Base-by-base conservation (phyloP, 306 rosid genomes). In the Quercus glauca region DNA sequence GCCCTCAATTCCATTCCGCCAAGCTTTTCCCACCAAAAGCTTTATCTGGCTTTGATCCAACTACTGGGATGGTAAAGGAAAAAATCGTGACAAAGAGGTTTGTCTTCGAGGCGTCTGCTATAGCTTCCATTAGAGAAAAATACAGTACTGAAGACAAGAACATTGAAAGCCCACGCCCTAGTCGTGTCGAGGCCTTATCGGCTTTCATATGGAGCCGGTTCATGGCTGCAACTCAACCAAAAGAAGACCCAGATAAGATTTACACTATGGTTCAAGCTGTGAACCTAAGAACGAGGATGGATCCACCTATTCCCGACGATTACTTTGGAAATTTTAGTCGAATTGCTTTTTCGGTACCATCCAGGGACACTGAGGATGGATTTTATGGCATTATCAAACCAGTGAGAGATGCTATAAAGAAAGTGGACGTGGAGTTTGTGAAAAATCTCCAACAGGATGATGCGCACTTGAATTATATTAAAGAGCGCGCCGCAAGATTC, bases 131-230 rank as follows among this genome's bases (percentile, higher is more conserved):
- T 18, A 73, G 76, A 51, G 12, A 55, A 14, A 55, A 37, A 11
- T 77, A 69, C 55, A 53, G 53, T 13, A 49, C 75, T 1, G 23
- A 43, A 2, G 31, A 33, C 5, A 33, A 49, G 53, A 12, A 49
- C 15, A 49, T 12, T 49, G 53, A 49, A 49, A 0, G 12, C 17
- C 53, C 53, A 49, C 17, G 53, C 15, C 65, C 73, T 0, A 59
- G 77, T 0, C 31, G 69, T 2, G 75, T 78, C 2, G 76, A 69
- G 28, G 70, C 69, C 11, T 68, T 69, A 25, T 68, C 71, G 18
- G 49, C 79, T 26, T 56, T 80, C 11, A 52, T 73, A 7, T 73
- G 83, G 83, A 80, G 67, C 65, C 41, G 43, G 2, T 35, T 68
- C 74, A 33, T 64, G 35, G 72, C 55, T 20, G 10, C 61, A 8